These are phyloP conservation scores for Lachancea quebecensis DNA, from an alignment of 805 yeast species.

Conservation along the genomic window DNA sequence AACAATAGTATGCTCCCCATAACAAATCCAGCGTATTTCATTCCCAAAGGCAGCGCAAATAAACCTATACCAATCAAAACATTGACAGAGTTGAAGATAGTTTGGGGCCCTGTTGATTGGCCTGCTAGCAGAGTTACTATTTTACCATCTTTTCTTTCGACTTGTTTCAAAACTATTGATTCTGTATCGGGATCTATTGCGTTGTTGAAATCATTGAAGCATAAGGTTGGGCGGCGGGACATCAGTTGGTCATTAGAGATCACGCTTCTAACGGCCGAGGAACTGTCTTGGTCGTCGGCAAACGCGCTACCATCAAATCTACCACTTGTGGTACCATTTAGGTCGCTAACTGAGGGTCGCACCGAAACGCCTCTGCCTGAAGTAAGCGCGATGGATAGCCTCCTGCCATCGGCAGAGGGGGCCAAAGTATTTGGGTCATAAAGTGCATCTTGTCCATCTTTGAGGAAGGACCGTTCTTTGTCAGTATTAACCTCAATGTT, in stretches of 20 bases:
- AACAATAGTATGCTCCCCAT: slow-evolving; percentile 54
- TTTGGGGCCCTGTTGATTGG: slow-evolving; percentile 73
- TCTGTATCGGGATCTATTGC: slow-evolving; percentile 38
- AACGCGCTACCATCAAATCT: slow-evolving; percentile 11
- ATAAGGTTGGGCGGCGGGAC: slow-evolving; percentile 33
- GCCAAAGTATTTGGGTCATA: slow-evolving; percentile 64
- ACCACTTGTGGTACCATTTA: slow-evolving; percentile 9
- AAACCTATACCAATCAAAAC: slow-evolving; percentile 72
- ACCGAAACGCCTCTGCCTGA: slow-evolving; percentile 19
- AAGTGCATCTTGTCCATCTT: slow-evolving; percentile 51
- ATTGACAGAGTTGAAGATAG: slow-evolving; percentile 70
- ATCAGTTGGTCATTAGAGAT: slow-evolving; percentile 24
- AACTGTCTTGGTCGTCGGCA: slow-evolving; percentile 38
- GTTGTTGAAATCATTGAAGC: slow-evolving; percentile 38
- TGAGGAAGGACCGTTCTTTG: slow-evolving; percentile 54
- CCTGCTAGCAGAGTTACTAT: slow-evolving; percentile 69
- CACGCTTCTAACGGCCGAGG: slow-evolving; percentile 34
- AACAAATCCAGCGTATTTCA: slow-evolving; percentile 63
- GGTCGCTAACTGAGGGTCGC: slow-evolving; percentile 21
- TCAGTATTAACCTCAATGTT: slow-evolving; percentile 40
- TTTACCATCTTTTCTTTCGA: slow-evolving; percentile 67
- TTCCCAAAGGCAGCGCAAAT: slow-evolving; percentile 64
- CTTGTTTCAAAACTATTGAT: slow-evolving; percentile 49
- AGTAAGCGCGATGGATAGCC: slow-evolving; percentile 49
- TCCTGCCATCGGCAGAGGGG: slow-evolving; percentile 57